Evolutionary conservation across 2,329 filamentous ascomycete genomes (phyloP), one percentile per base, ranked within the genome.

Genomic region (Penicillium oxalicum): DNA sequence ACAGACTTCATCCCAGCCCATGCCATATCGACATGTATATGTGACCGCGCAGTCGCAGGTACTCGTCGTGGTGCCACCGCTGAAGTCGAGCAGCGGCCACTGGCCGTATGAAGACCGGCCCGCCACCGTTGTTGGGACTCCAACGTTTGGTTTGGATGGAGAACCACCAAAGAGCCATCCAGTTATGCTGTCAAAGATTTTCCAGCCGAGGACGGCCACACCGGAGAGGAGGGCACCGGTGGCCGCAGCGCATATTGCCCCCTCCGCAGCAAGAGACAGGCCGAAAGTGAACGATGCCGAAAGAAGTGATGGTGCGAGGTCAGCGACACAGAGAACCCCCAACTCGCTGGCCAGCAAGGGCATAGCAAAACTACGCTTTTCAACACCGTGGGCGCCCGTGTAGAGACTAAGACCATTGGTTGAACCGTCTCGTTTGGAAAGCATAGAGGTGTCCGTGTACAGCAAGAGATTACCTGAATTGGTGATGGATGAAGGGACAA

Each of bases 1-100:
- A 35, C 36, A 46, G 33, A 40, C 27, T 27, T 46, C 44, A 46
- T 40, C 36, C 44, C 36, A 46, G 24, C 44, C 44, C 37, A 46
- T 40, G n/a, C 26, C 28, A 34, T 46, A 46, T 24, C 25, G 24
- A 25, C 43, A 45, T 13, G 43, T 45, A 39, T 45, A 45, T 38
- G 33, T 45, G 28, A 45, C 43, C 34, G 5, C 34, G 38, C 43
- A 45, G 32, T 45, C 34, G 43, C 43, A 45, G 43, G 24, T 38
- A 45, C 11, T 38, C 12, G 43, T 18, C 25, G 24, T 39, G 11
- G 9, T 32, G 5, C 34, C 35, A 26, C 35, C 25, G 35, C 12
- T 38, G 24, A 38, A 45, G 25, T 39, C 35, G 25, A 45, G 34
- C n/a, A 32, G 36, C 32, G 26, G 35, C 43, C 43, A 45, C 24